Percentiles rank a stretch among this genome's conserved stretches.
phyloP scores from a whole-genome alignment of 1,139 yeast species.

The Williopsis jadinii region DNA sequence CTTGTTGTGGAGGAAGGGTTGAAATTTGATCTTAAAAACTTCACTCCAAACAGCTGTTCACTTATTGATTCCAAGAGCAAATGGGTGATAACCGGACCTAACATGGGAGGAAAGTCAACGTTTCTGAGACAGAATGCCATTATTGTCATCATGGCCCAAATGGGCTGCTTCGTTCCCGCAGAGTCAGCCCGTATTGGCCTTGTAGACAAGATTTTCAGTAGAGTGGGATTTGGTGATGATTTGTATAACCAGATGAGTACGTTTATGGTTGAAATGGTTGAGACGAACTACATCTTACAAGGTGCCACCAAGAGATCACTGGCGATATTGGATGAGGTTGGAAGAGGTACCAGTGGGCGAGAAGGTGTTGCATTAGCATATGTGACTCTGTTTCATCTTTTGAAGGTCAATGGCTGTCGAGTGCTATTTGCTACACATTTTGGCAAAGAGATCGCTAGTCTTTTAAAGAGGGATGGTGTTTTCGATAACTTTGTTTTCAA shows the following conservation, averaged over 20 bases:
- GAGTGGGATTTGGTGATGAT: conserved; percentile 92
- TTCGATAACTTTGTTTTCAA: conserved; percentile 24
- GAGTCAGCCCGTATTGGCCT: conserved; percentile 61
- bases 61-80: conserved; percentile 30
- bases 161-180: conserved; percentile 89
- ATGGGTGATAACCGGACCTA: conserved; percentile 91
- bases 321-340: conserved; percentile 93
- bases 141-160: conserved; percentile 78
- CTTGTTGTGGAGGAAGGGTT: conserved; percentile 82
- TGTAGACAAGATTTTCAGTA: conserved; percentile 79
- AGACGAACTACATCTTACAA: conserved; percentile 70
- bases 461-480: conserved; percentile 27
- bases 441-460: conserved; percentile 54
- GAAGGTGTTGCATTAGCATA: conserved; percentile 92
- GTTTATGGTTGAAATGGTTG: conserved; percentile 98
- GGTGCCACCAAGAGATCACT: conserved; percentile 73
- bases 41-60: conserved; percentile 59
- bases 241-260: conserved; percentile 82
- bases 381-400: conserved; percentile 61
- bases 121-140: conserved; percentile 83
- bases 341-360: conserved; percentile 85
- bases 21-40: conserved; percentile 33
- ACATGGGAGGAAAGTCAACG: conserved; percentile 97
- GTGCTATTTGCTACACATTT: conserved; percentile 92
- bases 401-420: conserved; percentile 54